A percentile compares a stretch with the other conserved stretches of the same genome.
phyloP scores from a whole-genome alignment of 345 rosid genomes.

The Eucalyptus regnans region DNA sequence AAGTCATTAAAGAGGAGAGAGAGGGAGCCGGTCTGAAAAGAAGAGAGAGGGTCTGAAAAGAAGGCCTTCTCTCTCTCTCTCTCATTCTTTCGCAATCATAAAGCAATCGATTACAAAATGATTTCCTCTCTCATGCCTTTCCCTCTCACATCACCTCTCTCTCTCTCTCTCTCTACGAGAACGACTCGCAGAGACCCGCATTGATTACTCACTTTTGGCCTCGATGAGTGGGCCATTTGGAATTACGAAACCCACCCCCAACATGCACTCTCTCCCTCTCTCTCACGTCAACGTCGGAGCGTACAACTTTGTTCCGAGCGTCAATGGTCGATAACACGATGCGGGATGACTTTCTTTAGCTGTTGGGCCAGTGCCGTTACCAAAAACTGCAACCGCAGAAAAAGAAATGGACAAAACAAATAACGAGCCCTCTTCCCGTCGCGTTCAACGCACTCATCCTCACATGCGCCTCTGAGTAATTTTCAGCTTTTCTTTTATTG shows the following conservation, averaged over 20 bases:
- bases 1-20: background rate
- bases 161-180: background rate
- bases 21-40: background rate
- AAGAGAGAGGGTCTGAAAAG: background rate
- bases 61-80: background rate
- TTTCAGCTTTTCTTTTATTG: background rate
- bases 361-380: background rate
- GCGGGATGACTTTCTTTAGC: background rate
- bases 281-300: slow-evolving; percentile 11
- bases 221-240: slow-evolving; percentile 9
- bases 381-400: background rate
- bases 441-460: background rate
- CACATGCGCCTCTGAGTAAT: background rate
- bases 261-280: background rate
- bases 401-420: background rate
- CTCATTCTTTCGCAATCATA: slow-evolving; percentile 16
- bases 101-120: slow-evolving; percentile 47
- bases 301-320: slow-evolving; percentile 11
- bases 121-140: slow-evolving; percentile 1
- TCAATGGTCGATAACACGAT: background rate
- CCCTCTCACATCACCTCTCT: slow-evolving; percentile 12
- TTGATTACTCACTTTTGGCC: slow-evolving; percentile 8
- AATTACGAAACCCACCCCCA: slow-evolving; percentile 1
- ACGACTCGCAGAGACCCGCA: background rate
- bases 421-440: background rate